phyloP scores from a whole-genome alignment of 495 filamentous ascomycete species.

The Xylaria nigripes region DNA sequence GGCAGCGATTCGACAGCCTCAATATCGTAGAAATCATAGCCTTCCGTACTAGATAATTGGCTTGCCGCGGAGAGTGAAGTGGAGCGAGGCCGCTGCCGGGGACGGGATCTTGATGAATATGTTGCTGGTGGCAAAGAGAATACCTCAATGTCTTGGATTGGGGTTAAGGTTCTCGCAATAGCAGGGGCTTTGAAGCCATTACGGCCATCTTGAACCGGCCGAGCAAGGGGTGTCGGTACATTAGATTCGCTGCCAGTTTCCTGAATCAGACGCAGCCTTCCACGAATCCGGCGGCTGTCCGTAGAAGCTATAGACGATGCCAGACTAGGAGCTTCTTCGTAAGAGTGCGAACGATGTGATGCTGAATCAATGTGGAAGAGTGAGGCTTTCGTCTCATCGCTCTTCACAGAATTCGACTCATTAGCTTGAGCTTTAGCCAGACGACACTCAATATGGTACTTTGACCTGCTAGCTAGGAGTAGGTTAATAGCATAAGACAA shows the following conservation, averaged over 20 bases:
- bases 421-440: slow-evolving; percentile 14
- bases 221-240: slow-evolving; percentile 67
- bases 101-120: slow-evolving; percentile 22
- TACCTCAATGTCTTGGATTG: slow-evolving; percentile 34
- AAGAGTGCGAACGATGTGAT: slow-evolving; percentile 9
- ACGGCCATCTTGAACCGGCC: slow-evolving; percentile 49
- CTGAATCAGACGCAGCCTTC: slow-evolving; percentile 34
- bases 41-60: slow-evolving; percentile 40
- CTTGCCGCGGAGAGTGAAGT: slow-evolving; percentile 36
- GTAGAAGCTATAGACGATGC: slow-evolving; percentile 22
- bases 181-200: slow-evolving; percentile 19
- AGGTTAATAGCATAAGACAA: slow-evolving; percentile 54
- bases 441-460: slow-evolving; percentile 45
- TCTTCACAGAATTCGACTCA: not conserved
- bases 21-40: slow-evolving; percentile 51
- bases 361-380: slow-evolving; percentile 6
- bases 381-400: not conserved
- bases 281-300: slow-evolving; percentile 17
- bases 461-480: slow-evolving; percentile 49
- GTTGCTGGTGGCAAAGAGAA: slow-evolving; percentile 35
- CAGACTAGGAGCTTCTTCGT: slow-evolving; percentile 34
- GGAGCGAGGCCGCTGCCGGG: slow-evolving; percentile 36
- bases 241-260: slow-evolving; percentile 68
- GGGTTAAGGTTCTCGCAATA: slow-evolving; percentile 27
- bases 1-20: slow-evolving; percentile 39